A percentile compares a stretch with the other conserved stretches of the same genome.
These are phyloP conservation scores for Diaporthe capsici DNA, from an alignment of 2,329 filamentous ascomycete species.

Conservation along the genomic window DNA sequence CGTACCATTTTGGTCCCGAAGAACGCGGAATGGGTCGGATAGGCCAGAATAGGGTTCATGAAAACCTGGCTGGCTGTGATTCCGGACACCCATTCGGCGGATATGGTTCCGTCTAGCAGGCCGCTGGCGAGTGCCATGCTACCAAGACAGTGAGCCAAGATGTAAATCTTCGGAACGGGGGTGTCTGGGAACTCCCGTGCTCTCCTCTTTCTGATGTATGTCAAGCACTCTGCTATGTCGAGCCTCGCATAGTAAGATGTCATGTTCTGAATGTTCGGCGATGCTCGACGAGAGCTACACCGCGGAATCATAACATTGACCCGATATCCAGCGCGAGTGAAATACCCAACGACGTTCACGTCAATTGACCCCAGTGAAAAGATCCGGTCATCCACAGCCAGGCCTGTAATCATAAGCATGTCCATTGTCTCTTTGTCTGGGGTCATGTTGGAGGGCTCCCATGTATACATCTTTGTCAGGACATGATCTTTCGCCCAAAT, in stretches of 20 bases:
- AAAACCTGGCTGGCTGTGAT: conserved; percentile 74
- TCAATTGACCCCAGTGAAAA: conserved; percentile 73
- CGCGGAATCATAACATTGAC: conserved; percentile 56
- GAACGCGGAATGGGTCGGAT: conserved; percentile 63
- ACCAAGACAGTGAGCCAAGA: conserved; percentile 75
- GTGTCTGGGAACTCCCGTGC: no score
- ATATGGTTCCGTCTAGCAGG: conserved; percentile 73
- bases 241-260: no score
- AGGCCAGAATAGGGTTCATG: conserved; percentile 68
- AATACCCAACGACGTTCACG: conserved; percentile 75
- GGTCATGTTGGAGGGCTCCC: conserved; percentile 60
- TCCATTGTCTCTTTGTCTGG: conserved; percentile 44
- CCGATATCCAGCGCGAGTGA: conserved; percentile 71
- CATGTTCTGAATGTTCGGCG: no score
- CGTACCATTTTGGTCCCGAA: no score
- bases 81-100: conserved; percentile 68
- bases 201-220: no score
- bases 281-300: no score
- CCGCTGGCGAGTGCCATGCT: conserved; percentile 70
- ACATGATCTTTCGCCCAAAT: conserved; percentile 68
- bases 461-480: conserved; percentile 67
- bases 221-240: no score
- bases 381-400: conserved; percentile 74
- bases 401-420: conserved; percentile 73
- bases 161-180: conserved; percentile 58